phyloP scores from a whole-genome alignment of 305 asterid species.

The Rubia tinctorum region DNA sequence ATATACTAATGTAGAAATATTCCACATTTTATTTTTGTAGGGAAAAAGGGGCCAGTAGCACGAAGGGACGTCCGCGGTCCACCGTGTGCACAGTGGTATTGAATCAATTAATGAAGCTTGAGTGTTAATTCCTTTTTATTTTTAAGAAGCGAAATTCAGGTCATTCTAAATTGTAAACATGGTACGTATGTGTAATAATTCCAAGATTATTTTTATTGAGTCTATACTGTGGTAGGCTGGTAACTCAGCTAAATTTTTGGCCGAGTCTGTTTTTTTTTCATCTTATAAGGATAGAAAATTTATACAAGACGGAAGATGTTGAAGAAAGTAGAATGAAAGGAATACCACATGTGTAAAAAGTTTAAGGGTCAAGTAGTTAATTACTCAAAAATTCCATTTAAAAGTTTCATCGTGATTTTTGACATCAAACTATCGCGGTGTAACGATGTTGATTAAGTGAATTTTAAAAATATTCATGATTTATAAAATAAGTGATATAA shows the following conservation, averaged over 20 bases:
- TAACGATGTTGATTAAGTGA: too few relatives aligned
- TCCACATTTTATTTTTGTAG: too few relatives aligned
- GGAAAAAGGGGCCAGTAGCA: too few relatives aligned
- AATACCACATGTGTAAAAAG: not conserved
- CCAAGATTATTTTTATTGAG: too few relatives aligned
- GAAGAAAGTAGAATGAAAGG: not conserved
- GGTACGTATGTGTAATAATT: not conserved
- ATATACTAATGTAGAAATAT: too few relatives aligned
- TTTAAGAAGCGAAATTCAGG: not conserved
- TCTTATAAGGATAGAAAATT: not conserved
- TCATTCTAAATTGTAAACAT: not conserved
- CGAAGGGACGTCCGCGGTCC: not conserved
- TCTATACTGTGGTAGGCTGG: too few relatives aligned
- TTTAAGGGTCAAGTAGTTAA: too few relatives aligned
- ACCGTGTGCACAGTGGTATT: not conserved
- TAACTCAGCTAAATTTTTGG: not conserved
- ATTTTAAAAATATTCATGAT: too few relatives aligned
- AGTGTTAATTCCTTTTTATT: not conserved
- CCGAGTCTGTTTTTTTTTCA: not conserved
- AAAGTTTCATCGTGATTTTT: too few relatives aligned
- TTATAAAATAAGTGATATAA: too few relatives aligned
- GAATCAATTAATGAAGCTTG: not conserved
- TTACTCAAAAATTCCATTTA: too few relatives aligned
- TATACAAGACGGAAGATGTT: not conserved
- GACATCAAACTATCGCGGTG: too few relatives aligned